phyloP scores from a whole-genome alignment of 148 eudicot genomes.

The Chenopodium quinoa region DNA sequence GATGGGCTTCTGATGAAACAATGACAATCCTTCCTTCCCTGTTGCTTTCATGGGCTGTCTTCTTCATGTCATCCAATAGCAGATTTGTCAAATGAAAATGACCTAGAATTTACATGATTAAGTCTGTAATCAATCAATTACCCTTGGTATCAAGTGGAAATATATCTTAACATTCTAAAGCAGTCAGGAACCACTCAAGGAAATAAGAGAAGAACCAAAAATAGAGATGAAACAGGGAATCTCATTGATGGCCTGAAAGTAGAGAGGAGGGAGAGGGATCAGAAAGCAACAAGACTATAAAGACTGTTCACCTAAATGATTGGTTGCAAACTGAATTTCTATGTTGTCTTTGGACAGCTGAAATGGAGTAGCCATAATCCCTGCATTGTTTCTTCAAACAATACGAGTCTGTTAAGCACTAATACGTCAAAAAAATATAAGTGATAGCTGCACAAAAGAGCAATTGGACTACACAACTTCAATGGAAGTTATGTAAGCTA shows the following conservation, averaged over 20 bases:
- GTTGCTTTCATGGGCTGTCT: constrained; percentile 52
- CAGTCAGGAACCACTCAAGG: background rate
- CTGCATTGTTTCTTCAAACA: constrained; percentile 82
- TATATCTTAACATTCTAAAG: too few species aligned
- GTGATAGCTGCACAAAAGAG: background rate
- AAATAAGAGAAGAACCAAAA: background rate
- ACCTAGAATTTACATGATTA: constrained; percentile 37
- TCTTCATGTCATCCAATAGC: constrained; percentile 73
- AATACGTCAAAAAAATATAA: too few species aligned
- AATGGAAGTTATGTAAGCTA: constrained; percentile 7
- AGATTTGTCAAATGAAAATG: constrained; percentile 84
- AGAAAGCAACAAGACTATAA: background rate
- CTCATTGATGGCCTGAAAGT: background rate
- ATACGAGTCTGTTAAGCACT: constrained; percentile 7
- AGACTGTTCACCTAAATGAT: constrained; percentile 63
- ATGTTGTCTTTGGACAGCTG: constrained; percentile 69
- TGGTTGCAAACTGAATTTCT: constrained; percentile 86
- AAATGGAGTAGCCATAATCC: constrained; percentile 82
- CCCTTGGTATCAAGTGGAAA: background rate
- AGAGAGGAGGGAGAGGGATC: background rate
- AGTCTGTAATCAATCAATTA: background rate
- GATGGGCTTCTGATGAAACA: constrained; percentile 67
- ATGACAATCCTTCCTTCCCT: constrained; percentile 80
- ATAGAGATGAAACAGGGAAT: background rate
- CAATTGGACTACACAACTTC: background rate